Base-by-base conservation (phyloP, 192 early-diverging fungal species). In the Backusella tuberculispora region DNA sequence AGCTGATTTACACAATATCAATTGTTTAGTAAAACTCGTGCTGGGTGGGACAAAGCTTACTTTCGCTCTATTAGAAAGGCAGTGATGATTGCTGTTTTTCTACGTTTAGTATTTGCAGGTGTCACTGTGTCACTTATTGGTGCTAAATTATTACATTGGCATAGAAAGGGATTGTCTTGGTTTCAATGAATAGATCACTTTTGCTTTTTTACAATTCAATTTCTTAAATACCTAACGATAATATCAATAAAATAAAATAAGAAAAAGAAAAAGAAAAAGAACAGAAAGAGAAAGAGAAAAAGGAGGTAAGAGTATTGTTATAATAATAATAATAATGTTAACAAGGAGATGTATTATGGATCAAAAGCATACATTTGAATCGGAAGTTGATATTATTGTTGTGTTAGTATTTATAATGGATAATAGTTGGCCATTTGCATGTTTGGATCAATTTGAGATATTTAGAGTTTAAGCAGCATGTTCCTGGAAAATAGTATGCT, bases 51-150 rank as follows among this genome's bases (percentile, higher is more conserved):
- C 65, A 41, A 67, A 21, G 66, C 50, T 10, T 74, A 74, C 41
- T 74, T 68, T 56, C 43, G 65, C 21, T 48, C 74, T 26, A 66
- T 74, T 24, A 44, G 74, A 68, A 74, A 67, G 41, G 63, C 74
- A 24, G 37, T 74, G 8, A 24, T 66, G 21, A 40, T 68, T 50
- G 74, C 74, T 42, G 66, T 47, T 37, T 14, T 74, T 38, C 43
- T 74, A 38, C 64, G 74, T 40, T 60, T 60, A 19, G 74, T 3
- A 4, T 60, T 60, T 60, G 9, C 53, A 26, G 53, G 53, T 60
- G 53, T 60, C 12, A 26, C 21, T 24, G 21, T 60, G 10, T 12
- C 53, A 26, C 9, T 60, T 60, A 60, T 60, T 56, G 24, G 53
- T 24, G 53, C 53, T 24, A 56, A 56, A 17, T 56, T 56, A 56